Conservation (phyloP, 257 asterid genomes). For the Solanum gandarillasii region DNA sequence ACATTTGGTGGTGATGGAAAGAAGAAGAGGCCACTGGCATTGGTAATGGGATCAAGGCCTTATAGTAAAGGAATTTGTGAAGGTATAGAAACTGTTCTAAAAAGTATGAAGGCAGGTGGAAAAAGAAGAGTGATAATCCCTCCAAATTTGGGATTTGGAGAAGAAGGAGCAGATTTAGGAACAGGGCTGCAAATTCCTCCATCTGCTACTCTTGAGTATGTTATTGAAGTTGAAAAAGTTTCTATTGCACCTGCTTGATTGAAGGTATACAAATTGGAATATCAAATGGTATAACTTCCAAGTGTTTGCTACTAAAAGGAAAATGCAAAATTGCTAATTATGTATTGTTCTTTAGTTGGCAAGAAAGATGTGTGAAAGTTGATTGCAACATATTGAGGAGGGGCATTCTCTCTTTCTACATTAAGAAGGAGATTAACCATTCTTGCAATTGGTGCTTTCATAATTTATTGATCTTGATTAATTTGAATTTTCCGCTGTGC, state of each 20-base stretch:
- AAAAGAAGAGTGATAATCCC: conserved; percentile 62
- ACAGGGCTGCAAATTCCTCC: conserved; percentile 62
- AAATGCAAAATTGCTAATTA: background rate
- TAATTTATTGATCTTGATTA: background rate
- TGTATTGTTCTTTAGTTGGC: background rate
- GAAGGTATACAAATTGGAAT: background rate
- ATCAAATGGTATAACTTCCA: background rate
- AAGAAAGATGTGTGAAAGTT: background rate
- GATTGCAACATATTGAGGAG: background rate
- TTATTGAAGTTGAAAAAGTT: conserved; percentile 63
- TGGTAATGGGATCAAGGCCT: conserved; percentile 80
- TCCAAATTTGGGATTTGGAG: conserved; percentile 63
- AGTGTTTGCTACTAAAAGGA: background rate
- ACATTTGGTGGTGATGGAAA: conserved; percentile 30
- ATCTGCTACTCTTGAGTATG: conserved; percentile 64
- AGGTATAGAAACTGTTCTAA: conserved; percentile 55
- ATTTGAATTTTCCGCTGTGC: background rate
- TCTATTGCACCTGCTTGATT: conserved; percentile 67
- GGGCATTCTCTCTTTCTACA: background rate
- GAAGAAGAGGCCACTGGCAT: conserved; percentile 46
- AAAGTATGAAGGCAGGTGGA: conserved; percentile 71
- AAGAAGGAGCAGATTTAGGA: conserved; percentile 82
- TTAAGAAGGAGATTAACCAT: background rate
- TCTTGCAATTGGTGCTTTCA: background rate
- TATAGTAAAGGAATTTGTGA: conserved; percentile 76